These are phyloP conservation scores for Russula sp. DNA, from an alignment of 768 basidiomycete species.

Conservation along the genomic window DNA sequence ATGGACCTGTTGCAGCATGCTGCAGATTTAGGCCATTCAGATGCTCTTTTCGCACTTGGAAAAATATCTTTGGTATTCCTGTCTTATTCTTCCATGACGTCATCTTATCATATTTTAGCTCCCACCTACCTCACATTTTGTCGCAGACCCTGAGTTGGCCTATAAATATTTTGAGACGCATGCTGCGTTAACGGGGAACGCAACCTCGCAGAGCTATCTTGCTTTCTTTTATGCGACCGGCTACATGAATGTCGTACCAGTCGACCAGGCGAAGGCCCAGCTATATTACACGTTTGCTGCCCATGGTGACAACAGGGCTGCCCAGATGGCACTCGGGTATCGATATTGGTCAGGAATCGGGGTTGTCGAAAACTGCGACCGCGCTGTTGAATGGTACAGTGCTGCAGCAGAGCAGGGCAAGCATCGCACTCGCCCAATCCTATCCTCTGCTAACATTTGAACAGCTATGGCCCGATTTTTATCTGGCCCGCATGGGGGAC, in stretches of 20 bases:
- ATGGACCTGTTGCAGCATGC: constrained; percentile 77
- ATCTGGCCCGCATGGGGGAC: constrained; percentile 87
- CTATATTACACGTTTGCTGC: constrained; percentile 94
- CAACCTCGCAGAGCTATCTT: constrained; percentile 77
- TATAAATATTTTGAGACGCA: constrained; percentile 60
- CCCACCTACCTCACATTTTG: constrained; percentile 64
- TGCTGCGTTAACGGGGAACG: constrained; percentile 68
- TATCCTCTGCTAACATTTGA: constrained; percentile 4
- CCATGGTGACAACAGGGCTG: constrained; percentile 77
- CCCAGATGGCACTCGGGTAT: constrained; percentile 91
- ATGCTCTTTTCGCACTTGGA: constrained; percentile 65
- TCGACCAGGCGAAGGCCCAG: constrained; percentile 77
- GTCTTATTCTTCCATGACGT: not conserved
- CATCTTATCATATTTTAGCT: constrained; percentile 40
- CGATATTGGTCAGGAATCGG: constrained; percentile 96
- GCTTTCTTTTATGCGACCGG: constrained; percentile 90
- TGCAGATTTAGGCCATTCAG: constrained; percentile 66
- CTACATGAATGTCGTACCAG: constrained; percentile 55
- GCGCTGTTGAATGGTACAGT: constrained; percentile 86
- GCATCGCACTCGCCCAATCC: constrained; percentile 7
- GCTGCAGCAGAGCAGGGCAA: constrained; percentile 79
- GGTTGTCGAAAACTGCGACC: constrained; percentile 76
- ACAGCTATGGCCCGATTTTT: constrained; percentile 75
- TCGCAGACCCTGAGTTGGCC: constrained; percentile 53
- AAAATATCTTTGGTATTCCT: constrained; percentile 55